Evolutionary conservation across 2,329 filamentous ascomycete species (phyloP).

Genomic region (Xylariaceae sp.): DNA sequence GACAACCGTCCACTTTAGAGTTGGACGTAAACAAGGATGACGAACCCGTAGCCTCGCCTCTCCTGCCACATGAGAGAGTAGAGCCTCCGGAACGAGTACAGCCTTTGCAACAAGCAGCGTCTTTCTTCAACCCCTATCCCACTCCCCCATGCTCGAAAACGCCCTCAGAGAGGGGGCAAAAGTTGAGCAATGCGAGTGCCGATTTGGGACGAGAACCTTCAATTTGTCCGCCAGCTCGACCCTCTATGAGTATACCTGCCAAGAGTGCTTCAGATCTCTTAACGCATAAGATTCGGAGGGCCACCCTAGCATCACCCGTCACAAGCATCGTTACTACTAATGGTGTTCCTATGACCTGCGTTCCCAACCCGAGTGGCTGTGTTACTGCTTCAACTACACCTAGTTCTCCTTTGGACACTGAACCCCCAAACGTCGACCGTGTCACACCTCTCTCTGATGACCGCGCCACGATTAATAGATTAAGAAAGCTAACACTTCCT

Average conservation of each 20-base stretch:
- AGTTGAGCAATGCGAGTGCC: slow-evolving; percentile 50
- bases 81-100: slow-evolving; percentile 42
- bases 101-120: slow-evolving; percentile 38
- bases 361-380: slow-evolving; percentile 70
- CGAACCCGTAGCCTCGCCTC: slow-evolving; percentile 42
- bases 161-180: slow-evolving; percentile 52
- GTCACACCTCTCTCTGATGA: slow-evolving; percentile 50
- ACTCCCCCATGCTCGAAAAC: slow-evolving; percentile 63
- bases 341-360: slow-evolving; percentile 69
- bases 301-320: slow-evolving; percentile 62
- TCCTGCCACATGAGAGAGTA: slow-evolving; percentile 49
- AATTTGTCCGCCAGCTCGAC: slow-evolving; percentile 44
- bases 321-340: slow-evolving; percentile 69
- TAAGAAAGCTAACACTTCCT: slow-evolving; percentile 90
- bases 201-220: slow-evolving; percentile 45
- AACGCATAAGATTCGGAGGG: slow-evolving; percentile 50
- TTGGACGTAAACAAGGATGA: slow-evolving; percentile 35
- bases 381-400: slow-evolving; percentile 58
- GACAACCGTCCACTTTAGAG: slow-evolving; percentile 33
- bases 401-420: slow-evolving; percentile 56
- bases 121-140: slow-evolving; percentile 56
- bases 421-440: slow-evolving; percentile 45
- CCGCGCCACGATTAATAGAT: slow-evolving; percentile 70
- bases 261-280: slow-evolving; percentile 54
- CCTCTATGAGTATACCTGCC: slow-evolving; percentile 45